Percentiles rank a stretch among this genome's conserved stretches.
Evolutionary conservation across 129 eudicot genomes (phyloP).

Genomic region (Ambrosia artemisiifolia): DNA sequence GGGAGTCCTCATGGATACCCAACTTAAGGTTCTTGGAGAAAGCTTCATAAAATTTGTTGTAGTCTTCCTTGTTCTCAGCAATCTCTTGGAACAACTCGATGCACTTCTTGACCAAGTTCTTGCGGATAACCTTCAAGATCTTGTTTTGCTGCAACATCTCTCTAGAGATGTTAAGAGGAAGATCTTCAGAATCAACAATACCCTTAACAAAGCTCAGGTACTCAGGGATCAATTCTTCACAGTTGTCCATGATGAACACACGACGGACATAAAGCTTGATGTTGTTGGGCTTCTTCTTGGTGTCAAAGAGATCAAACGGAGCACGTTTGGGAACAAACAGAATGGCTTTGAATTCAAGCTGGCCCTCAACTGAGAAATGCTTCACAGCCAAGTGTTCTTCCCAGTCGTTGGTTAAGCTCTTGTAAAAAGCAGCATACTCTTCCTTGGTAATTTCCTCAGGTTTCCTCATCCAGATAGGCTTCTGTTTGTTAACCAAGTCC

Average conservation of each 20-base stretch:
- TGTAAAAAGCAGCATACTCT: constrained; percentile 68
- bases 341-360: constrained; percentile 64
- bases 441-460: constrained; percentile 74
- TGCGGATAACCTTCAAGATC: constrained; percentile 24
- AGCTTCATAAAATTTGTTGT: constrained; percentile 67
- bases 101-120: constrained; percentile 24
- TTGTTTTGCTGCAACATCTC: constrained; percentile 23
- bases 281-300: constrained; percentile 56
- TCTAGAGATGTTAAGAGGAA: constrained; percentile 16
- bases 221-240: constrained; percentile 78
- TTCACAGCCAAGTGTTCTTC: constrained; percentile 69
- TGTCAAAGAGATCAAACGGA: constrained; percentile 68
- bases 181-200: constrained; percentile 10
- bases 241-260: constrained; percentile 84
- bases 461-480: constrained; percentile 29
- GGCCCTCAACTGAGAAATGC: constrained; percentile 78
- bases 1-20: constrained; percentile 73
- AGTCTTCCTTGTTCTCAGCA: constrained; percentile 25
- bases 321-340: constrained; percentile 76
- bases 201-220: constrained; percentile 53
- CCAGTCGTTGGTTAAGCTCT: constrained; percentile 73
- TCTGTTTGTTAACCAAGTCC: constrained; percentile 7
- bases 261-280: constrained; percentile 48
- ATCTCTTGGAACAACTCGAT: constrained; percentile 28
- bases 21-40: constrained; percentile 33